Base-by-base conservation (phyloP, 768 basidiomycete genomes). In the Hygrophorus russula region DNA sequence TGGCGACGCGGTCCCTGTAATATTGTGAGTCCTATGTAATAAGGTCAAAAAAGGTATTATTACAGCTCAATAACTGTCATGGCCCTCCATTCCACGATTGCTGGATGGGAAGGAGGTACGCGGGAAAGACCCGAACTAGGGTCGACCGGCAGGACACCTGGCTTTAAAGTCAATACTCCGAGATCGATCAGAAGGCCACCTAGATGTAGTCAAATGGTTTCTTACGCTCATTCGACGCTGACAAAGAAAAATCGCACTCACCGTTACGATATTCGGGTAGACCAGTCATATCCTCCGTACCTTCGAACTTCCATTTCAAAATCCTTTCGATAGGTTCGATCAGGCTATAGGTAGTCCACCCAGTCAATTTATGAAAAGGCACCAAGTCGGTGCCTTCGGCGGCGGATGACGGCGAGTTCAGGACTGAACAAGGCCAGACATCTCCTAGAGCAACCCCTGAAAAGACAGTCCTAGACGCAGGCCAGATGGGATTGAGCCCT, bases 181-280 rank as follows among this genome's bases (percentile, higher is more conserved):
- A 87, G 66, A 56, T 99, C 94, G 36, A 96, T 61, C 18, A 96
- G 66, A 2, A 99, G 71, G 5, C 94, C 94, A 17, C 93, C 89
- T 89, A 43, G 30, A 44, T 36, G 28, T 15, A 15, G 4, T n/a
- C 9, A 39, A 8, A 13, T 24, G 11, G 15, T 37, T 39, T 32
- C 30, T 9, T 13, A 55, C 41, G 17, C 11, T 20, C 30, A 10
- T 41, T 13, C n/a, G n/a, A 15, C 18, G 12, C 24, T 20, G 17
- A 37, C 10, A 41, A 42, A 31, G 19, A 12, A 36, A 27, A 9
- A n/a, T 33, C 5, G 39, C n/a, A n/a, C 56, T 9, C 39, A 81
- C 90, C 94, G 50, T 96, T 96, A 34, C 93, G 77, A 61, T 98
- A 98, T 62, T 98, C 93, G 0, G 94, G 92, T 27, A 97, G 62